Evolutionary conservation across 768 basidiomycete species (phyloP).

Genomic region (Phaeotremella skinneri): DNA sequence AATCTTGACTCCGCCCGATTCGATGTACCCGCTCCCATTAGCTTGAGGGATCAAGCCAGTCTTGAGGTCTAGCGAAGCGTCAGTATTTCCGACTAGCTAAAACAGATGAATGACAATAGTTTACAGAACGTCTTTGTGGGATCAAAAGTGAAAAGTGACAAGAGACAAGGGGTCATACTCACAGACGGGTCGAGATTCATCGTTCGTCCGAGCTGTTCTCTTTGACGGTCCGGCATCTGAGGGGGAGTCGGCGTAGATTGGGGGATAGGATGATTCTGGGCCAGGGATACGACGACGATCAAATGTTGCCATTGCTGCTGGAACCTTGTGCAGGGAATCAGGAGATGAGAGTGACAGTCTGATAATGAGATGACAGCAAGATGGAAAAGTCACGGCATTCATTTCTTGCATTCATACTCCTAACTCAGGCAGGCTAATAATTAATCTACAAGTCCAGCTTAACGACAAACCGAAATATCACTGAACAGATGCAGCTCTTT

Average conservation of each 20-base stretch:
- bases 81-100: no score
- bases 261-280: slow-evolving; percentile 75
- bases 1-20: slow-evolving; percentile 85
- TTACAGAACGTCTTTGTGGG: slow-evolving; percentile 18
- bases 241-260: slow-evolving; percentile 57
- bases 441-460: no score
- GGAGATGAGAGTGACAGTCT: not conserved
- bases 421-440: no score
- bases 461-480: no score
- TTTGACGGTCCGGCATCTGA: slow-evolving; percentile 35
- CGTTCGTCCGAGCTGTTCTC: slow-evolving; percentile 56
- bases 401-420: not conserved
- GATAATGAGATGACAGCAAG: not conserved
- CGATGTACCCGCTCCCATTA: slow-evolving; percentile 95
- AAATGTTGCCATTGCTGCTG: slow-evolving; percentile 47
- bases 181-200: slow-evolving; percentile 86
- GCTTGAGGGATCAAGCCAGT: slow-evolving; percentile 88
- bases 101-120: slow-evolving; percentile 5
- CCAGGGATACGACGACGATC: slow-evolving; percentile 89
- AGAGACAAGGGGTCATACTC: slow-evolving; percentile 40
- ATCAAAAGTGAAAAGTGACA: not conserved
- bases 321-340: not conserved
- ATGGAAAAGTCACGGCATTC: not conserved
- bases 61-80: slow-evolving; percentile 87
- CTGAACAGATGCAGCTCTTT: no score